A percentile compares a stretch with the other conserved stretches of the same genome.
Evolutionary conservation across 176 grass and related monocot genomes (phyloP).

Genomic region (Bonia amplexicaulis): DNA sequence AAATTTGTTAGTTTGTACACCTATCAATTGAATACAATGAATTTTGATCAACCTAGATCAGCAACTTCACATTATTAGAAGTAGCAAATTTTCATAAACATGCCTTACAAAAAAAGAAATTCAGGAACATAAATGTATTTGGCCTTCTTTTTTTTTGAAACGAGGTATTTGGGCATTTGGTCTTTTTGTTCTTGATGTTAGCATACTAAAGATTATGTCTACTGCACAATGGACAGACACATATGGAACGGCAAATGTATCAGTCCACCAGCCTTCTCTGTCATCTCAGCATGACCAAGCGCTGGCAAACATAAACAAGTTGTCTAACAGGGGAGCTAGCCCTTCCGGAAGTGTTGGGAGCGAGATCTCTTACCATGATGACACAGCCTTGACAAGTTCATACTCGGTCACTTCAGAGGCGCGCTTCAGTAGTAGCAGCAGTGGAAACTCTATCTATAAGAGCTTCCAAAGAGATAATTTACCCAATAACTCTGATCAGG

Average conservation of each 20-base stretch:
- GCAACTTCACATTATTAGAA: background rate
- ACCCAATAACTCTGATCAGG: constrained; percentile 1
- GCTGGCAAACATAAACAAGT: constrained; percentile 44
- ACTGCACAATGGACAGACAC: constrained; percentile 43
- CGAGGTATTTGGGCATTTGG: background rate
- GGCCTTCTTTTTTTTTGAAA: no score
- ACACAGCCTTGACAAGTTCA: constrained; percentile 13
- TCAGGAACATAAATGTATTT: background rate
- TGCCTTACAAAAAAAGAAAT: background rate
- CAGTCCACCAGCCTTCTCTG: constrained; percentile 36
- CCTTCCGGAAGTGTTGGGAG: constrained; percentile 12
- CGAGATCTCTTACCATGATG: constrained; percentile 26
- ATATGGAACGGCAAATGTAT: constrained; percentile 26
- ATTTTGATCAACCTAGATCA: background rate
- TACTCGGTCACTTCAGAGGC: constrained; percentile 13
- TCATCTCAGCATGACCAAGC: constrained; percentile 50
- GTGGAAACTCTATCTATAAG: constrained; percentile 41
- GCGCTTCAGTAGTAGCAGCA: constrained; percentile 38
- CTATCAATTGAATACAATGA: background rate
- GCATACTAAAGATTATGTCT: background rate
- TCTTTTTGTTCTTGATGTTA: background rate
- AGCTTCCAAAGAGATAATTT: constrained; percentile 34
- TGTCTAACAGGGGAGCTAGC: constrained; percentile 21
- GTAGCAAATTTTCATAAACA: background rate
- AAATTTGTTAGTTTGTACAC: constrained; percentile 4